Evolutionary conservation across 306 rosid genomes (phyloP).

Genomic region (Acacia melanoxylon): DNA sequence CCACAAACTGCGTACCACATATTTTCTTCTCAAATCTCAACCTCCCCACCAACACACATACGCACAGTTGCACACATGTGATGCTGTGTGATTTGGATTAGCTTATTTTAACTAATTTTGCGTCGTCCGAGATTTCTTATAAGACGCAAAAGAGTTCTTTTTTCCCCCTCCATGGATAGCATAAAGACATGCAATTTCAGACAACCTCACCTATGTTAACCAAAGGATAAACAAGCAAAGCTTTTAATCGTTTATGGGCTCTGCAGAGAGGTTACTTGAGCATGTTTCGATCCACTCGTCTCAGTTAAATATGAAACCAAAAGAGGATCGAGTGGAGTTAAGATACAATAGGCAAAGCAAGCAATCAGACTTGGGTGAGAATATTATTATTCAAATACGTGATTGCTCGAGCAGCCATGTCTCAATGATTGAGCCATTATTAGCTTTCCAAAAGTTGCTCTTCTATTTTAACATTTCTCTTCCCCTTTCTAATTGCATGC

Average conservation of each 20-base stretch:
- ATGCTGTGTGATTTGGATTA: too few relatives aligned
- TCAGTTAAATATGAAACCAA: background rate
- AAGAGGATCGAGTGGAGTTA: background rate
- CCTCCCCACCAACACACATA: background rate
- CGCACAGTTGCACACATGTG: too few relatives aligned
- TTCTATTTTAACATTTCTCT: conserved; percentile 21
- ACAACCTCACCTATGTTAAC: background rate
- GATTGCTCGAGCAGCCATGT: conserved; percentile 51
- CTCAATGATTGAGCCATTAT: conserved; percentile 66
- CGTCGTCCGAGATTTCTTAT: too few relatives aligned
- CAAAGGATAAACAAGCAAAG: too few relatives aligned
- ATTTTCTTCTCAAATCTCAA: background rate
- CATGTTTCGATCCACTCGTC: conserved; percentile 29
- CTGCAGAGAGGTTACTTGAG: background rate
- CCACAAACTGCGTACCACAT: background rate
- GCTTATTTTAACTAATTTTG: too few relatives aligned
- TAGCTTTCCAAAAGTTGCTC: conserved; percentile 54
- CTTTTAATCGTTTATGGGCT: background rate
- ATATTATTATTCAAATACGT: background rate
- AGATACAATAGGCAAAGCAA: background rate
- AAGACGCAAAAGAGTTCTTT: too few relatives aligned
- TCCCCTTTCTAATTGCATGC: background rate
- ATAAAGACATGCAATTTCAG: too few relatives aligned
- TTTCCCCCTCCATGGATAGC: too few relatives aligned
- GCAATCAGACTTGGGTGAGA: background rate